These are phyloP conservation scores for Trichoderma gracile DNA, from an alignment of 2,329 filamentous ascomycete genomes.

Conservation along the genomic window DNA sequence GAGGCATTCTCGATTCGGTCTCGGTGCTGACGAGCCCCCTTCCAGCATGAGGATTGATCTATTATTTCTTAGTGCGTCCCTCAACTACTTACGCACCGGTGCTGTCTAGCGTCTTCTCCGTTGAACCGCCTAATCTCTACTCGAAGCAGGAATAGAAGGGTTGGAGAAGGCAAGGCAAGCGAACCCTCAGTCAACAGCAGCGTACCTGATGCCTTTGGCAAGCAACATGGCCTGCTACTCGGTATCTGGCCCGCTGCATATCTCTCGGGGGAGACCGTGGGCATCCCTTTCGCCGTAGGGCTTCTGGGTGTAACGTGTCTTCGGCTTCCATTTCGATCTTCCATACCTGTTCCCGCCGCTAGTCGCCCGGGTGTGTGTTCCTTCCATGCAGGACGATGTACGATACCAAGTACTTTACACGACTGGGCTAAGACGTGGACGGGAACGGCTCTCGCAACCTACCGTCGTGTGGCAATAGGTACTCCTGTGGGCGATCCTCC, in stretches of 20 bases:
- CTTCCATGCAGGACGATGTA: not conserved
- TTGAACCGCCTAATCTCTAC: not conserved
- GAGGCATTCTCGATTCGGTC: not conserved
- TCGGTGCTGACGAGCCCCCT: not conserved
- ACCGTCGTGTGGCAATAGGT: not conserved
- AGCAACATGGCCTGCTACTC: not conserved
- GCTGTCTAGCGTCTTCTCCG: constrained; percentile 1
- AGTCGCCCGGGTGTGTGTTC: not conserved
- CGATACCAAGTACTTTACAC: not conserved
- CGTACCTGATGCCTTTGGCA: not conserved
- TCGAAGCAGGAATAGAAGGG: not conserved
- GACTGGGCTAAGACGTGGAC: not conserved
- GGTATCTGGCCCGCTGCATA: not conserved
- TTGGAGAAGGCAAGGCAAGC: not conserved
- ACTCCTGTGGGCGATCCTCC: not conserved
- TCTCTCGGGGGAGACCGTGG: not conserved
- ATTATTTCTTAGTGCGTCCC: constrained; percentile 2
- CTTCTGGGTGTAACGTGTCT: constrained; percentile 16
- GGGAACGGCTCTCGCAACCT: not conserved
- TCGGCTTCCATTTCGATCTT: not conserved
- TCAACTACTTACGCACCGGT: not conserved
- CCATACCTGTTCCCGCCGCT: not conserved
- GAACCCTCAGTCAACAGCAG: not conserved
- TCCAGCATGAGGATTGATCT: constrained; percentile 1
- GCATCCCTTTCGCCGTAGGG: not conserved